Percentiles rank a stretch among this genome's conserved stretches.
Conservation (phyloP, 2,329 filamentous ascomycete species). For the Aureobasidium sp. region DNA sequence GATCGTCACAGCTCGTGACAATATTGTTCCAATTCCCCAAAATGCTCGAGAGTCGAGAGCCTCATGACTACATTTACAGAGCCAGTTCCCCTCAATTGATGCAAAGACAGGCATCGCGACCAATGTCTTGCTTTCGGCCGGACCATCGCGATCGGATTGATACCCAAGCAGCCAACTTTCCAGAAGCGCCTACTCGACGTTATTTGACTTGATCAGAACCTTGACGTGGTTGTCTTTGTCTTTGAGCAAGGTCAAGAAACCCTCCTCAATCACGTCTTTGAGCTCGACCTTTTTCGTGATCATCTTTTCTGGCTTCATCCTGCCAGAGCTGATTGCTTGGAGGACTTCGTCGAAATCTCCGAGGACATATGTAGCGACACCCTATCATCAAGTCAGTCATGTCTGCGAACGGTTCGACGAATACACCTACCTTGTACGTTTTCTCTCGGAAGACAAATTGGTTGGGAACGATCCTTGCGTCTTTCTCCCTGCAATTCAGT, state of each 20-base stretch:
- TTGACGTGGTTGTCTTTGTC: conserved; percentile 44
- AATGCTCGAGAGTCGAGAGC: neutral
- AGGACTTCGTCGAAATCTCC: conserved; percentile 43
- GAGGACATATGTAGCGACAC: conserved; percentile 43
- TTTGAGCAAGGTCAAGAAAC: conserved; percentile 39
- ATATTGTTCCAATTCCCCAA: neutral
- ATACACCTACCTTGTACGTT: conserved; percentile 34
- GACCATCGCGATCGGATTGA: neutral
- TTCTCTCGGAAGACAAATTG: conserved; percentile 45
- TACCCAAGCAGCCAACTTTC: neutral
- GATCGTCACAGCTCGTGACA: neutral
- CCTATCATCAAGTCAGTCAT: neutral
- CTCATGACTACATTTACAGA: conserved; percentile 9
- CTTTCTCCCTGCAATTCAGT: conserved; percentile 32
- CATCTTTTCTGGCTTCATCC: conserved; percentile 37
- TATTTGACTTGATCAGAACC: conserved; percentile 30
- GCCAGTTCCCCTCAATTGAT: neutral
- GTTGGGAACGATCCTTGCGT: conserved; percentile 41
- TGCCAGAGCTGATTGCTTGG: conserved; percentile 37
- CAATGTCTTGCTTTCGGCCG: neutral
- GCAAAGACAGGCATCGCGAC: neutral
- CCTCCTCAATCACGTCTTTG: conserved; percentile 38
- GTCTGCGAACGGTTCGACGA: no score
- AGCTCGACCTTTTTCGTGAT: conserved; percentile 41
- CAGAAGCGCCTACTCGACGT: neutral